These are phyloP conservation scores for Nitzschia sp. DNA, from an alignment of 108 stramenopile species.

Conservation along the genomic window DNA sequence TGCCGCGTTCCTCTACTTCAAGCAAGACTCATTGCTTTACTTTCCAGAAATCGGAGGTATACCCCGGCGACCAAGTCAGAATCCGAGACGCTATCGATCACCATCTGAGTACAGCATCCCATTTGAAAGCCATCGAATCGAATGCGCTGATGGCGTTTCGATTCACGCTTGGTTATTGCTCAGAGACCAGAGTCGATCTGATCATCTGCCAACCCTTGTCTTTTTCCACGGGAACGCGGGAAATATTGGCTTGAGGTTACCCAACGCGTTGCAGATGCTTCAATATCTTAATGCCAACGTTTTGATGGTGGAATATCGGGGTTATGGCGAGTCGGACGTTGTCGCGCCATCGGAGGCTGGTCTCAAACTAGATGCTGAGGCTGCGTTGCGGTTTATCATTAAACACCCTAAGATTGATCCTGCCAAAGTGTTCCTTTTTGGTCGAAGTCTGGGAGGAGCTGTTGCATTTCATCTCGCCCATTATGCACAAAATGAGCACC, in stretches of 20 bases:
- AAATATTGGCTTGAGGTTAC: constrained; percentile 93
- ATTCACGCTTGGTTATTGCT: constrained; percentile 89
- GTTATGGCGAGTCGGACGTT: constrained; percentile 83
- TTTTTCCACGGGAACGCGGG: constrained; percentile 99
- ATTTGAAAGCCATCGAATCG: constrained; percentile 66
- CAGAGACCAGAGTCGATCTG: constrained; percentile 30
- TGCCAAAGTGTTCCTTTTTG: constrained; percentile 80
- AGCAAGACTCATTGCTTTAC: constrained; percentile 82
- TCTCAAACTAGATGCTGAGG: constrained; percentile 87
- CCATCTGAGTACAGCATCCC: constrained; percentile 62
- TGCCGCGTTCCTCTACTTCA: constrained; percentile 51
- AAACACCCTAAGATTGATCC: constrained; percentile 65
- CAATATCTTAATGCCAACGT: constrained; percentile 71
- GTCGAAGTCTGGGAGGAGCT: constrained; percentile 91
- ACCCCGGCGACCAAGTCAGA: constrained; percentile 56
- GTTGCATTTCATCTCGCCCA: constrained; percentile 87
- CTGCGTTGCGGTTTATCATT: constrained; percentile 50
- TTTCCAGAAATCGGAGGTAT: constrained; percentile 77
- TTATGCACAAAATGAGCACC: constrained; percentile 50
- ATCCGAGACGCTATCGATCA: constrained; percentile 71
- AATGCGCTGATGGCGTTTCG: constrained; percentile 58
- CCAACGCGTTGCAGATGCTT: constrained; percentile 83
- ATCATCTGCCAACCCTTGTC: constrained; percentile 75
- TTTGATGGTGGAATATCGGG: constrained; percentile 92
- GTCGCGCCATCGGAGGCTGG: constrained; percentile 78